Conservation (phyloP, 768 basidiomycete genomes). For the Pisolithus orientalis region DNA sequence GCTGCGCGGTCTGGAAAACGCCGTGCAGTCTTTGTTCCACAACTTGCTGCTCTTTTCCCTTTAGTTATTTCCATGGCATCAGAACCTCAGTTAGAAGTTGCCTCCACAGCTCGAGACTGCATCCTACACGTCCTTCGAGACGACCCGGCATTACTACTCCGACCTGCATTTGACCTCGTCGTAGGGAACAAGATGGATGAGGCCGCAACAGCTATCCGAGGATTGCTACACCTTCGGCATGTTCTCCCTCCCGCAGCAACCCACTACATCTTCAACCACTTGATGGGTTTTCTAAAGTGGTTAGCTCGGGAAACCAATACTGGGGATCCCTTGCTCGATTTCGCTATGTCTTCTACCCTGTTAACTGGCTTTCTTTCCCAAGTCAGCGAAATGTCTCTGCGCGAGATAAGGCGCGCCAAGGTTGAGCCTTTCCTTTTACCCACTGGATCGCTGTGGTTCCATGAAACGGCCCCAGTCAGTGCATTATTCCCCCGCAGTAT, state of each 20-base stretch:
- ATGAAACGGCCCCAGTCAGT: constrained; percentile 44
- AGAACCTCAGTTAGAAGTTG: constrained; percentile 48
- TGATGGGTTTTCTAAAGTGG: constrained; percentile 62
- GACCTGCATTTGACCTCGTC: constrained; percentile 57
- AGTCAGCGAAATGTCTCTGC: constrained; percentile 66
- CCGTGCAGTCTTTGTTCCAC: constrained; percentile 59
- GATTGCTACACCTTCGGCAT: constrained; percentile 51
- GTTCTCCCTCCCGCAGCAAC: constrained; percentile 57
- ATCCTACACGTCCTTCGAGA: constrained; percentile 67
- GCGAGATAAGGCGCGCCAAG: constrained; percentile 69
- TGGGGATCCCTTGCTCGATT: constrained; percentile 41
- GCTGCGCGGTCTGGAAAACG: constrained; percentile 53
- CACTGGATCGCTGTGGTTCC: constrained; percentile 66
- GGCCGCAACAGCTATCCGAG: constrained; percentile 48
- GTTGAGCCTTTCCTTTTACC: constrained; percentile 64
- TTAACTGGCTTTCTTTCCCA: constrained; percentile 53
- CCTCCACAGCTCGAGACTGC: constrained; percentile 49
- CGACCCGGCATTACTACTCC: constrained; percentile 61
- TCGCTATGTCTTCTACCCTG: constrained; percentile 50
- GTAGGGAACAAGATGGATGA: constrained; percentile 41
- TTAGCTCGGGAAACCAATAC: constrained; percentile 39
- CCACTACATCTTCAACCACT: constrained; percentile 63
- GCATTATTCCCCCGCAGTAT: constrained; percentile 56
- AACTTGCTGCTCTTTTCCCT: constrained; percentile 50
- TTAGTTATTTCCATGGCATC: constrained; percentile 46